Percentiles rank a stretch among this genome's conserved stretches.
Evolutionary conservation across 2,329 filamentous ascomycete species (phyloP).

Genomic region (Colletotrichum tropicale): DNA sequence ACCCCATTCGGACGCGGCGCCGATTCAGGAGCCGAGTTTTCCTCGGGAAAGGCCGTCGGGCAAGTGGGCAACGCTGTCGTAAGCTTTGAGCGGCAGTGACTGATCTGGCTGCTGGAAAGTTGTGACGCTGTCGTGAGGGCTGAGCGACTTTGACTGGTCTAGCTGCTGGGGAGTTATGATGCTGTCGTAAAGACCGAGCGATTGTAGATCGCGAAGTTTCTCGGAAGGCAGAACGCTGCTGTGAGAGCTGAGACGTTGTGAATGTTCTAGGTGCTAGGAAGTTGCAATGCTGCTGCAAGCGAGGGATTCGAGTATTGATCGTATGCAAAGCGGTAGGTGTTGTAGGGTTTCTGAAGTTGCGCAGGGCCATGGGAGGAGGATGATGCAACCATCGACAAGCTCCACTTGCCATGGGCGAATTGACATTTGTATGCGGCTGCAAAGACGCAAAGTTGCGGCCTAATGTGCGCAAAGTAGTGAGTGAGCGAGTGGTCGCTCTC

Average conservation of each 20-base stretch:
- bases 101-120: too few species aligned
- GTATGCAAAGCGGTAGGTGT: not conserved
- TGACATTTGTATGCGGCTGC: fast-evolving
- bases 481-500: not conserved
- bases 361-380: not conserved
- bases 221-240: not conserved
- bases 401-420: not conserved
- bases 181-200: not conserved
- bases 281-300: fast-evolving
- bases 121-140: too few species aligned
- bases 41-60: too few species aligned
- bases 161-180: not conserved
- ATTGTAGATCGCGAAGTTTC: fast-evolving
- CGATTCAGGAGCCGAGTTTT: too few species aligned
- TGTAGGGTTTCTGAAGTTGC: not conserved
- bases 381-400: fast-evolving
- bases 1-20: too few species aligned
- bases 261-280: not conserved
- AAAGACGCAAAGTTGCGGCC: not conserved
- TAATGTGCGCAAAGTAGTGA: not conserved
- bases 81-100: fast-evolving
- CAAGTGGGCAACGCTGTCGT: fast-evolving
- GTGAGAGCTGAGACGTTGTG: not conserved
- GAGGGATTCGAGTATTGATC: not conserved
- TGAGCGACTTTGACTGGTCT: not conserved